These are phyloP conservation scores for Aspergillus phoenicis DNA, from an alignment of 2,329 filamentous ascomycete genomes.

Conservation along the genomic window DNA sequence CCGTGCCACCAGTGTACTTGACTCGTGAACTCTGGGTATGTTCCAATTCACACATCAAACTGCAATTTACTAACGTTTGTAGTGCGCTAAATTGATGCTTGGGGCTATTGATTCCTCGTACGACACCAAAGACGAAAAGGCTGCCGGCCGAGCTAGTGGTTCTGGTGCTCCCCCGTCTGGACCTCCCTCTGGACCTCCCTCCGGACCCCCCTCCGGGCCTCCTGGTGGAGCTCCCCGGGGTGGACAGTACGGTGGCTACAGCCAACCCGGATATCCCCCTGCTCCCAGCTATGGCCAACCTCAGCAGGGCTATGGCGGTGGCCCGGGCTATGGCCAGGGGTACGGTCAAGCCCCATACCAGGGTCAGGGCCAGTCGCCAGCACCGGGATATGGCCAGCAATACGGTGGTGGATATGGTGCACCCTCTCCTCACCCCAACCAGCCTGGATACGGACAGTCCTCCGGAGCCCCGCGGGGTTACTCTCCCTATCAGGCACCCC, in stretches of 20 bases:
- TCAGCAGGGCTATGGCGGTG: slow-evolving; percentile 26
- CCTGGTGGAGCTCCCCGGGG: slow-evolving; percentile 29
- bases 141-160: slow-evolving; percentile 37
- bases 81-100: slow-evolving; percentile 67
- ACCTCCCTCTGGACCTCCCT: slow-evolving; percentile 13
- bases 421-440: slow-evolving; percentile 18
- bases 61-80: slow-evolving; percentile 18
- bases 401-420: slow-evolving; percentile 29
- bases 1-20: slow-evolving; percentile 63
- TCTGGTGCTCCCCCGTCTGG: slow-evolving; percentile 12
- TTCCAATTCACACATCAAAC: background rate
- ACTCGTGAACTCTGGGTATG: slow-evolving; percentile 65
- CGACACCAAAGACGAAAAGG: slow-evolving; percentile 66
- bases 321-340: slow-evolving; percentile 2
- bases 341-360: slow-evolving; percentile 15
- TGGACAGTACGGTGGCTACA: slow-evolving; percentile 41
- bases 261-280: slow-evolving; percentile 26
- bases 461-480: slow-evolving; percentile 21
- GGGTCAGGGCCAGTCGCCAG: slow-evolving; percentile 17
- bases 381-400: slow-evolving; percentile 26
- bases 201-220: slow-evolving; percentile 16
- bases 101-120: slow-evolving; percentile 68
- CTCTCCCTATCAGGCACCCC: slow-evolving; percentile 25
- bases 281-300: slow-evolving; percentile 26
- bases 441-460: slow-evolving; percentile 19